Evolutionary conservation across 2,329 filamentous ascomycete genomes (phyloP), one percentile per base, ranked within the genome.

Genomic region (Trichoderma lentiforme): DNA sequence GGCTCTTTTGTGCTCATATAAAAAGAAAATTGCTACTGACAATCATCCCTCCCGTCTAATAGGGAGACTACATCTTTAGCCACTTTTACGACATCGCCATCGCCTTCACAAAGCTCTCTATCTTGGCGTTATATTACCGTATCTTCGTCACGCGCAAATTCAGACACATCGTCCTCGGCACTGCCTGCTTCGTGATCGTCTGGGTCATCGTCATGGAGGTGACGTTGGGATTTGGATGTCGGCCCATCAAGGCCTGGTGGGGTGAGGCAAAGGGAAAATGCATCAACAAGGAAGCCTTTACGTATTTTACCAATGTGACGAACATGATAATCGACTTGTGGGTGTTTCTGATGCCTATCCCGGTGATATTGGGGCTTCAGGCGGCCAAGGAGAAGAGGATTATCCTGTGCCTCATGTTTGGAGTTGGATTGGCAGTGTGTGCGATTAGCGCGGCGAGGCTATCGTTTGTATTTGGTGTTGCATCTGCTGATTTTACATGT

Each of bases 61-160:
- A 51, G 71, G 73, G 71, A 28, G 73, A 74, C 58, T 74, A 74
- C 63, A 69, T 74, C 62, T 74, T 74, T 43, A 74, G 73, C 21
- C 73, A 74, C 65, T 72, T 73, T 6, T 74, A 74, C 73, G 71
- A 74, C 65, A 43, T 73, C 15, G 69, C 63, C 69, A 73, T 74
- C 28, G 64, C 58, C 36, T 62, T 53, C 39, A 73, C 73, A 39
- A 74, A 74, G n/a, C 73, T 74, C n/a, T 65, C 69, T 34, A 43
- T 74, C 28, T 62, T 74, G 14, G 65, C 73, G 4, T 57, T 74
- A 4, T 74, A 73, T 65, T 43, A 72, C 43, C 72, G 73, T 56
- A 68, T 74, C 61, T 74, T 74, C 30, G 36, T 34, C 26, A 72
- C 69, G 1, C 69, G 64, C 30, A 58, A 12, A 3, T 74, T 74